Base-by-base conservation (phyloP, 805 yeast genomes). In the Yarrowia bubula region DNA sequence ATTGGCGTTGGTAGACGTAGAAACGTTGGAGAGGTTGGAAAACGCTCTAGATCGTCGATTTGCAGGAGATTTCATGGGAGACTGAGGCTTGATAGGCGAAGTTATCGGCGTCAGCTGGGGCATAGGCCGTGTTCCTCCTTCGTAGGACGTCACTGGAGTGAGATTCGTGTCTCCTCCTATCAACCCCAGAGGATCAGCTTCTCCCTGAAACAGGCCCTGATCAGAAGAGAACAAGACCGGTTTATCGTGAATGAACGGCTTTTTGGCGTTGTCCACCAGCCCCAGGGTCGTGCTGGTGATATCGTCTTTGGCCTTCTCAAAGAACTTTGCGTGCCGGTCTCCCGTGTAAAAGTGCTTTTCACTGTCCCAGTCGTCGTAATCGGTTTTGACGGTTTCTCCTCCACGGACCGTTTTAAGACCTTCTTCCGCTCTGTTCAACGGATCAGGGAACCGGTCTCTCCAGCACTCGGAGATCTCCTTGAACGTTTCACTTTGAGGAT, bases 231-330 rank as follows among this genome's bases (percentile, higher is more conserved):
- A 68, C 47, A 71, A 67, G 32, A 58, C 64, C 53, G 33, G 69
- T 41, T 41, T 64, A 39, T 33, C 63, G 67, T 28, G 64, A 18
- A 11, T 62, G 61, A 18, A 55, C 8, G 61, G 61, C 47, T 55
- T 55, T 7, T 55, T 46, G 8, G 61, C 61, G 13, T 55, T 55
- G 7, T 55, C 61, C n/a, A 55, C 61, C 3, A 55, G 38, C 2
- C 47, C 61, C 61, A 39, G 28, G 37, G 71, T 67, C 9, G 70
- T 47, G 33, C 60, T 66, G 8, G 65, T 65, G n/a, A 69, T 65
- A 6, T 66, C 65, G 38, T 77, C 78, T 2, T 83, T 81, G 5
- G 83, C 82, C 70, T 78, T 80, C 44, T 77, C 74, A 57, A 79
- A 75, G 33, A 79, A 74, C 46, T 61, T 38, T 69, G 80, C 65